Evolutionary conservation across 192 early-diverging fungal genomes (phyloP).

Genomic region (Glomus cerebriforme): DNA sequence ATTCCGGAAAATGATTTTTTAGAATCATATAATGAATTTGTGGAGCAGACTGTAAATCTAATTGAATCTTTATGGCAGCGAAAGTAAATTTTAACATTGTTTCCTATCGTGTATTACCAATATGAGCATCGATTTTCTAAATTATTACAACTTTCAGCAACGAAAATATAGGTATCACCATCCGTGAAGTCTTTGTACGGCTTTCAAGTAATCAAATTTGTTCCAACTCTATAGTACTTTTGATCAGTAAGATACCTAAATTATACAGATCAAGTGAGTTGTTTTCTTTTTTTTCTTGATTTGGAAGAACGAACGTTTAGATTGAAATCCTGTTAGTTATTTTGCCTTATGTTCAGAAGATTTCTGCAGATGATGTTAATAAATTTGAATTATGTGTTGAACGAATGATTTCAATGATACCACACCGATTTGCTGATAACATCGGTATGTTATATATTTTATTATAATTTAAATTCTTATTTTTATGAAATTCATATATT

Average conservation of each 20-base stretch:
- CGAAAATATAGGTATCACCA: not conserved
- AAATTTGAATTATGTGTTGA: not conserved
- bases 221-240: not conserved
- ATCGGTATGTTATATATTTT: not conserved
- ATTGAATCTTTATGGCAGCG: not conserved
- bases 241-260: conserved; percentile 22
- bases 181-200: not conserved
- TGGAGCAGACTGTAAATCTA: not conserved
- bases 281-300: not conserved
- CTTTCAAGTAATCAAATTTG: not conserved
- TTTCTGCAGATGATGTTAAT: not conserved
- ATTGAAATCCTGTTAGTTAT: conserved; percentile 11
- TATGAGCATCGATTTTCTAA: not conserved
- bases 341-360: conserved; percentile 1
- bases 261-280: not conserved
- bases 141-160: not conserved
- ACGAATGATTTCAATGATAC: conserved; percentile 15
- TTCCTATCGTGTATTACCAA: not conserved
- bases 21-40: not conserved
- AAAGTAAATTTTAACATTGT: not conserved
- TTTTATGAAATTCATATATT: too few relatives aligned
- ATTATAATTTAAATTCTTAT: not conserved
- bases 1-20: not conserved
- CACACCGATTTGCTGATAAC: not conserved
- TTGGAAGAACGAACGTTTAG: not conserved